Percentiles rank a stretch among this genome's conserved stretches.
Conservation (phyloP, 2,329 filamentous ascomycete genomes). For the Colletotrichum melonis region DNA sequence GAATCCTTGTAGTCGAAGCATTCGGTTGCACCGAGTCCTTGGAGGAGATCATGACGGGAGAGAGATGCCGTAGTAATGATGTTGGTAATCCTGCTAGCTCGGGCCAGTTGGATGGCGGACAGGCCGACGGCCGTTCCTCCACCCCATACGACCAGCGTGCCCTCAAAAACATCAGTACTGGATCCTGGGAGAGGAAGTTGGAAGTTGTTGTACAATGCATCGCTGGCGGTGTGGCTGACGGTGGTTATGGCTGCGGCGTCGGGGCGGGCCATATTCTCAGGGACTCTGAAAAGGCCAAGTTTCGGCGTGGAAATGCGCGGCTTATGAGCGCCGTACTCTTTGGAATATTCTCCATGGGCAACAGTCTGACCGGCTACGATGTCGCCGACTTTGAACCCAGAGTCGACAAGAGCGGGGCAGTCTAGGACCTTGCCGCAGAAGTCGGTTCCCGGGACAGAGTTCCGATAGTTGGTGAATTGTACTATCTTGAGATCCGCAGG, state of each 20-base stretch:
- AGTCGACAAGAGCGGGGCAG: background rate
- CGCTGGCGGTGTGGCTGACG: background rate
- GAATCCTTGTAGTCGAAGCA: background rate
- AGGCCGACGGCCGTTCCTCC: background rate
- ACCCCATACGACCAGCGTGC: background rate
- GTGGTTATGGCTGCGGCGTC: constrained; percentile 8
- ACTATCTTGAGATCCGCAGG: background rate
- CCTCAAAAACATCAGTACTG: background rate
- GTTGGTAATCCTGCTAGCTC: background rate
- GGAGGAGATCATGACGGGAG: background rate
- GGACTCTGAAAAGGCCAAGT: background rate
- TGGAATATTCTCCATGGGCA: background rate
- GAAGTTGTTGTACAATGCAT: constrained; percentile 12
- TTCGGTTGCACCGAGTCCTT: background rate
- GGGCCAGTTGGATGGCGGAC: background rate
- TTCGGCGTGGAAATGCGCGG: background rate
- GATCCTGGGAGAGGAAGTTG: background rate
- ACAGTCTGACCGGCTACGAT: background rate
- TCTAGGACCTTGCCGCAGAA: background rate
- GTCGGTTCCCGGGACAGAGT: background rate
- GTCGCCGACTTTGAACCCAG: background rate
- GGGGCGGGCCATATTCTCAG: background rate
- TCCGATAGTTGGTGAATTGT: background rate
- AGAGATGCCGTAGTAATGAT: constrained; percentile 1
- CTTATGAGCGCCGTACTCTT: constrained; percentile 3